Evolutionary conservation across 1,284 basidiomycete genomes (phyloP).

Genomic region (Microbotryomycetes sp.): DNA sequence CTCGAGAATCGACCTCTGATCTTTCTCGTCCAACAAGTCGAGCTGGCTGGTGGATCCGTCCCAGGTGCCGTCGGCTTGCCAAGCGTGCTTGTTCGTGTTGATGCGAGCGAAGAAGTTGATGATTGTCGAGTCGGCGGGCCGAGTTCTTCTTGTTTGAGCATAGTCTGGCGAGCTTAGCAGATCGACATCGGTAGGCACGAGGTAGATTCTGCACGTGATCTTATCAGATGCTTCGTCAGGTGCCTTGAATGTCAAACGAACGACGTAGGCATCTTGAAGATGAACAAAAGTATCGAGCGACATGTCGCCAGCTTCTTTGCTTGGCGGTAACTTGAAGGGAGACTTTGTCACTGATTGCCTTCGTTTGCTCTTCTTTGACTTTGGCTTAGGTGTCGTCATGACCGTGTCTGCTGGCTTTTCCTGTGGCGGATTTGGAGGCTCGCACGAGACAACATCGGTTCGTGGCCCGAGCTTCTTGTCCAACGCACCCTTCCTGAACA

Average conservation of each 20-base stretch:
- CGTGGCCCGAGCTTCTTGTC: not conserved
- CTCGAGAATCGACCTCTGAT: constrained; percentile 28
- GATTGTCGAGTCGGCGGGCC: not conserved
- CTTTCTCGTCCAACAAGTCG: constrained; percentile 17
- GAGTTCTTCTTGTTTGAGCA: not conserved
- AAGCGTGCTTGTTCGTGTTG: not conserved
- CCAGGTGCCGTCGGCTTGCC: not conserved
- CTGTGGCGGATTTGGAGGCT: not conserved
- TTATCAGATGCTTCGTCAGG: not conserved
- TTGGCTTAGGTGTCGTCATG: not conserved
- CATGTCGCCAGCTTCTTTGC: no score
- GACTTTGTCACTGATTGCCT: not conserved
- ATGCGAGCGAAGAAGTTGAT: constrained; percentile 3
- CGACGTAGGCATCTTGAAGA: not conserved
- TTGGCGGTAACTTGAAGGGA: not conserved
- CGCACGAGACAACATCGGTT: no score
- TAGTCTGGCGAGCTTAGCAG: not conserved
- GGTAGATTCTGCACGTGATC: constrained; percentile 17
- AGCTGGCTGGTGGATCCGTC: no score
- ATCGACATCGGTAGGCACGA: constrained; percentile 19
- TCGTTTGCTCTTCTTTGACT: not conserved
- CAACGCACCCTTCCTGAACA: not conserved
- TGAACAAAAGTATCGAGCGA: no score
- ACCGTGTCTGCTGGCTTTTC: not conserved
- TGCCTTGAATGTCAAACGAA: not conserved